phyloP scores from a whole-genome alignment of 2,329 filamentous ascomycete genomes.

The Leptographium flavum region DNA sequence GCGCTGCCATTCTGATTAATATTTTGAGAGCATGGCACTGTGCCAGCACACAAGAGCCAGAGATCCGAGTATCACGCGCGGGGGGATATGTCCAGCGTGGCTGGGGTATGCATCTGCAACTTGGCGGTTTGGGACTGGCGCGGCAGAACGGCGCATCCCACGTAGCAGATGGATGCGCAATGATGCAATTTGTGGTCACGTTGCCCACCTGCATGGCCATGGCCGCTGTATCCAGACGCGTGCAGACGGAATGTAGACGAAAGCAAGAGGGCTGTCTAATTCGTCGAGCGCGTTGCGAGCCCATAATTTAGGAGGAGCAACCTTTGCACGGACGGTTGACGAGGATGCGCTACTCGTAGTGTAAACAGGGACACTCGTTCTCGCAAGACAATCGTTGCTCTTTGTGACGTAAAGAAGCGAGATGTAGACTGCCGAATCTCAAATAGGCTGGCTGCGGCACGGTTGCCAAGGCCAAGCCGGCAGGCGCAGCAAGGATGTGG shows the following conservation, averaged over 20 bases:
- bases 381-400: too few species aligned
- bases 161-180: background rate
- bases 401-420: background rate
- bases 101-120: background rate
- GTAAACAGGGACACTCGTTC: too few species aligned
- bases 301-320: too few species aligned
- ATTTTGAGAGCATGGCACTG: too few species aligned
- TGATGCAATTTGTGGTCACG: slow-evolving; percentile 1
- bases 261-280: too few species aligned
- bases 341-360: too few species aligned
- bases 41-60: too few species aligned
- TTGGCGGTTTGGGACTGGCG: background rate
- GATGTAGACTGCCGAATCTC: background rate
- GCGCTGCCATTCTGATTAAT: too few species aligned
- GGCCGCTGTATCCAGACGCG: background rate
- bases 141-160: background rate
- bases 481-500: background rate
- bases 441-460: background rate
- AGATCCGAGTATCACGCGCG: background rate
- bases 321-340: too few species aligned
- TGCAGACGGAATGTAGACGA: too few species aligned
- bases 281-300: too few species aligned
- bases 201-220: background rate
- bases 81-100: background rate
- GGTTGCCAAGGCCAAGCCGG: background rate